Base-by-base conservation (phyloP, 805 yeast species). In the Komagataella phaffii region DNA sequence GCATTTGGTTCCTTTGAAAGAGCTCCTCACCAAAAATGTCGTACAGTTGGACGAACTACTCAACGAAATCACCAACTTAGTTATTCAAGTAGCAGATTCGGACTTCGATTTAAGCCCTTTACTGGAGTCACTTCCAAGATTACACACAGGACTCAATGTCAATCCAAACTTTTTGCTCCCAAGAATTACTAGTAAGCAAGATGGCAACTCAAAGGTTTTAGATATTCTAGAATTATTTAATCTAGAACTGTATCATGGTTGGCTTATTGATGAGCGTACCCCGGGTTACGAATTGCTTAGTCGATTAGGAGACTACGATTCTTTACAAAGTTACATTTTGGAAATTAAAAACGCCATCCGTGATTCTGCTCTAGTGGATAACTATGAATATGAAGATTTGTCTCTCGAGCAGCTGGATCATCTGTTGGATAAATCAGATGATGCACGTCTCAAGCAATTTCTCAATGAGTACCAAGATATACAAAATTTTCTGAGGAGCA, bases 71-170 rank as follows among this genome's bases (percentile, higher is more conserved):
- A 83, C 83, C 2, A 76, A 76, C 47, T 51, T 71, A 50, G 56
- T 73, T 45, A 57, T 73, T 40, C 53, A 73, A 5, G 54, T 69
- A 18, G 64, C 64, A 49, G 67, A 66, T 44, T 62, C 60, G 10
- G 56, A 55, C 0, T 53, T 57, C 1, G 59, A 59, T 18, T 61
- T 69, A 17, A 68, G 70, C 46, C 63, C 67, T 19, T 69, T 85
- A 12, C 66, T 85, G 49, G 70, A 76, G 40, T 61, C 74, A 30
- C 66, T 88, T 45, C 95, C 95, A 0, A 67, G 71, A 18, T 64
- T 88, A 40, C 81, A 81, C 54, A 73, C 81, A 2, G 96, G 96
- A 0, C 70, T 88, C 49, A 76, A 76, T 48, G 80, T 88, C 12
- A 81, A 88, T 58, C 90, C 95, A 2, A 70, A 74, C 48, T 79